These are phyloP conservation scores for Inga leiocalycina DNA, from an alignment of 306 rosid species.

Conservation along the genomic window DNA sequence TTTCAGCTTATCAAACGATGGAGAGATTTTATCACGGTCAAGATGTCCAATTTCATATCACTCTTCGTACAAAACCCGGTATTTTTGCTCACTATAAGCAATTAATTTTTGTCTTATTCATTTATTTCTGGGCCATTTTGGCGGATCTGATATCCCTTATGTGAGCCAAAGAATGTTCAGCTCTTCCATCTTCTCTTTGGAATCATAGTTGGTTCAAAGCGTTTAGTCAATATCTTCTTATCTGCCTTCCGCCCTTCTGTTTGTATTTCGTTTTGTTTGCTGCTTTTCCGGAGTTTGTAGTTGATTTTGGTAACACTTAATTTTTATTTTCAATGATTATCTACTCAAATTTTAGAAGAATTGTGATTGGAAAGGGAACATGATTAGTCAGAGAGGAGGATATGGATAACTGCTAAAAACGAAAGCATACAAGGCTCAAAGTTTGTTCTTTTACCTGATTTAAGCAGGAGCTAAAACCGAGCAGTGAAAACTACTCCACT, in stretches of 20 bases:
- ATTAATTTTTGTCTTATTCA: background rate
- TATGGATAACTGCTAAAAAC: background rate
- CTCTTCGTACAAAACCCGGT: slow-evolving; percentile 59
- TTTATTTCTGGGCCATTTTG: background rate
- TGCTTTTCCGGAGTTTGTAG: background rate
- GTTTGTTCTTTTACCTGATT: background rate
- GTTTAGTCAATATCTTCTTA: background rate
- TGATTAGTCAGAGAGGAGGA: background rate
- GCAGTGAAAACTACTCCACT: background rate
- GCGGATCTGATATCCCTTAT: slow-evolving; percentile 28
- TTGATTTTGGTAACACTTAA: slow-evolving; percentile 6
- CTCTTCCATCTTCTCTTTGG: background rate
- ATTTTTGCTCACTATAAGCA: slow-evolving; percentile 4
- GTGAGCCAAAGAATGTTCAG: background rate
- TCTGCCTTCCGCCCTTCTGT: background rate
- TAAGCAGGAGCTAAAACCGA: background rate
- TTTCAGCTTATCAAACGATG: slow-evolving; percentile 66
- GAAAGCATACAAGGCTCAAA: background rate
- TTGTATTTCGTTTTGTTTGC: background rate
- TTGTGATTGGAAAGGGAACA: slow-evolving; percentile 6
- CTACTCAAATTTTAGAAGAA: background rate
- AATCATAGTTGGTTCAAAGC: background rate
- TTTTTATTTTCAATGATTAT: background rate
- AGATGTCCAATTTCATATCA: slow-evolving; percentile 60
- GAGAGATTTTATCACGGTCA: slow-evolving; percentile 60